Evolutionary conservation across 345 rosid genomes (phyloP).

Genomic region (Zanthoxylum bungeanum): DNA sequence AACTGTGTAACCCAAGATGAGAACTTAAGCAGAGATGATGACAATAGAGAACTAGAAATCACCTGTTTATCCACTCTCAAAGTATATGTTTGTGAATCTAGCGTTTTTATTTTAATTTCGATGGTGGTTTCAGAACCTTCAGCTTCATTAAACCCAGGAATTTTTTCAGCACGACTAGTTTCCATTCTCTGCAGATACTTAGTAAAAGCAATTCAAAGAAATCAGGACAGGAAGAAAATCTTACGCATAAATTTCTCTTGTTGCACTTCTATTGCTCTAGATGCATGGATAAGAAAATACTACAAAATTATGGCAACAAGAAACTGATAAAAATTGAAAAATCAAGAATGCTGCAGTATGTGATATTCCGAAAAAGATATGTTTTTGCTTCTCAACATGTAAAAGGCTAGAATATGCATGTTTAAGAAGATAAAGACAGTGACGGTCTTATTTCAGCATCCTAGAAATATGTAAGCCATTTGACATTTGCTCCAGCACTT

Average conservation of each 20-base stretch:
- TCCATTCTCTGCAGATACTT: conserved; percentile 50
- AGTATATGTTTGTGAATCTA: conserved; percentile 72
- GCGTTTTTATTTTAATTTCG: conserved; percentile 69
- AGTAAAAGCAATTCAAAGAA: conserved; percentile 25
- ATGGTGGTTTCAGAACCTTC: conserved; percentile 52
- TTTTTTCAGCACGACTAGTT: conserved; percentile 33
- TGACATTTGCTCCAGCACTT: background rate
- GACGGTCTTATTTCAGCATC: background rate
- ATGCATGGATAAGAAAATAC: background rate
- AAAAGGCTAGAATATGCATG: background rate
- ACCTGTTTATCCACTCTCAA: conserved; percentile 81
- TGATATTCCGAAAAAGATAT: background rate
- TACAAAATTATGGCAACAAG: background rate
- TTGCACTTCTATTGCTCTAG: background rate
- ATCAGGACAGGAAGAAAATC: background rate
- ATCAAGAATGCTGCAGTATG: background rate
- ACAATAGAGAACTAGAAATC: conserved; percentile 12
- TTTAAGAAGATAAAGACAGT: background rate
- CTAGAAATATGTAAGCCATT: background rate
- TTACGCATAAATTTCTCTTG: background rate
- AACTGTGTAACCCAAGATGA: background rate
- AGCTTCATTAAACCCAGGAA: conserved; percentile 28
- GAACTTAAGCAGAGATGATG: background rate
- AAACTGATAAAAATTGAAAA: background rate
- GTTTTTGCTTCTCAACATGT: background rate